A percentile compares a stretch with the other conserved stretches of the same genome.
Conservation (phyloP, 371 early-diverging fungal species). For the Basidiobolus heterosporus region DNA sequence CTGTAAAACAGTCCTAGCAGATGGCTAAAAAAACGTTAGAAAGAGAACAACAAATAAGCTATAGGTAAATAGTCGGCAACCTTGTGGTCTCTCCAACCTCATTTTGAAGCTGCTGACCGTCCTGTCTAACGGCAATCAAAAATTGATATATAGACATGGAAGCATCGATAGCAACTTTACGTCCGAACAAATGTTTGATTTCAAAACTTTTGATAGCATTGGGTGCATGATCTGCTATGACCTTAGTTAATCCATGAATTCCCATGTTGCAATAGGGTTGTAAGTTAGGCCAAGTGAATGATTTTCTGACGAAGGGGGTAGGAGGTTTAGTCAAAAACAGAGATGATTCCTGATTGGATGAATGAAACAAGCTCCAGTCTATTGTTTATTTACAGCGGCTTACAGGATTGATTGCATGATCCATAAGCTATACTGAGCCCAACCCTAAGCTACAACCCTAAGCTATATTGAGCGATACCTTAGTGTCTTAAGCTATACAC, state of each 20-base stretch:
- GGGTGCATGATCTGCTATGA: conserved; percentile 88
- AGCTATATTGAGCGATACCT: no score
- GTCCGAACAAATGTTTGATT: conserved; percentile 82
- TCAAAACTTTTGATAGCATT: conserved; percentile 65
- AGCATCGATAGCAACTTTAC: conserved; percentile 97
- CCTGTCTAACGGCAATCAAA: conserved; percentile 93
- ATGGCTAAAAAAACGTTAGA: conserved; percentile 40
- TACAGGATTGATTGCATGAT: no score
- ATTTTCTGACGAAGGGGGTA: no score
- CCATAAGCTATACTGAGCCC: no score
- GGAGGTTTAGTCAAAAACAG: no score
- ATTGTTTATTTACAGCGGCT: no score
- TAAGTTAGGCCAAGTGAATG: no score
- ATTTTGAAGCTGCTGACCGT: conserved; percentile 80
- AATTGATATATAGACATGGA: conserved; percentile 99
- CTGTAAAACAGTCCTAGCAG: conserved; percentile 97
- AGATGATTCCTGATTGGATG: no score
- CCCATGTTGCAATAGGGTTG: conserved; percentile 40
- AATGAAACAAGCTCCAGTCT: no score
- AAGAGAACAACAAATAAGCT: neutral
- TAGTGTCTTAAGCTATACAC: no score
- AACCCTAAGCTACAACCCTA: no score
- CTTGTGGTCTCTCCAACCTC: conserved; percentile 88
- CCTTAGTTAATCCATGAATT: conserved; percentile 82
- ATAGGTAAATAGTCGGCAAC: conserved; percentile 10